Base-by-base conservation (phyloP, 352 stramenopile species). In the Phytopythium oedochilum region DNA sequence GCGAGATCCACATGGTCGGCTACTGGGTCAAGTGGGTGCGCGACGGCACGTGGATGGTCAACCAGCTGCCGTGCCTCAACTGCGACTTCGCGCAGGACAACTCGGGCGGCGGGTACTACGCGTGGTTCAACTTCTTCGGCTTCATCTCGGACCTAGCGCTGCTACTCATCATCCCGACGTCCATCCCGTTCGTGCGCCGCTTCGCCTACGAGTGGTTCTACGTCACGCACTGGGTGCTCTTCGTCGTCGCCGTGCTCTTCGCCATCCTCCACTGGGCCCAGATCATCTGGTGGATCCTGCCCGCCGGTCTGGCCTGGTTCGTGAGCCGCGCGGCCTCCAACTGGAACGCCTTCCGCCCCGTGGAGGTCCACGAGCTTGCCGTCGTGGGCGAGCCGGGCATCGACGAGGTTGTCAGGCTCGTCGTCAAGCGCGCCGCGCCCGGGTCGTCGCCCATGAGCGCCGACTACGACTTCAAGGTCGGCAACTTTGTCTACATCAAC, bases 81-180 rank as follows among this genome's bases (percentile, higher is more conserved):
- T 84, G 76, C 42, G 66, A 81, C 49, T 73, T 85, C 49, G 55
- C 60, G 18, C 56, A 60, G 22, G 66, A 74, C 40, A 61, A 71
- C 39, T 75, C 66, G 25, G 66, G 66, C 25, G 66, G 66, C 25
- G 67, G 70, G 43, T 79, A 83, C 59, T 80, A 75, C 56, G 76
- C 74, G 6, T 88, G 77, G 77, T 84, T 83, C 54, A 81, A 88
- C 54, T 59, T 79, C 40, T 79, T 88, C 52, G 71, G 73, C 2
- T 66, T 75, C 42, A 64, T 85, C 39, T 76, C 77, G 2, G 59
- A 60, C n/a, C 57, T 77, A 11, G 66, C 67, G 26, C 52, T 82
- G 22, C 50, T 88, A 57, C 49, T 88, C n/a, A 80, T 83, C 35
- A 77, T 85, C 53, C 63, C 65, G 12, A 83, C 71, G 1, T 83